Conservation (phyloP, 768 basidiomycete genomes). For the Tylopilus intermedius region DNA sequence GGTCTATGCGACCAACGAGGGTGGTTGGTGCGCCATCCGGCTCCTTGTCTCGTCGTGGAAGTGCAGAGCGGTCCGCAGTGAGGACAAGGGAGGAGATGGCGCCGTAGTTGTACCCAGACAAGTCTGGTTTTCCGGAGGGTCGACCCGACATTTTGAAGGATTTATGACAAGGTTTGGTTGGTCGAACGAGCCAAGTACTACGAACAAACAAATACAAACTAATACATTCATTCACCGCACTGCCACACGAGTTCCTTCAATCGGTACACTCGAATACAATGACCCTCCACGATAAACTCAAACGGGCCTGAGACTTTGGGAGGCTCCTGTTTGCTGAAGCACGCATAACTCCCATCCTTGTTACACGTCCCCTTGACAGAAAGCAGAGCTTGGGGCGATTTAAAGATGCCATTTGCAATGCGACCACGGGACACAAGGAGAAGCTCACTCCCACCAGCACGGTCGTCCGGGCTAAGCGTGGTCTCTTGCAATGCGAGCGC, state of each 20-base stretch:
- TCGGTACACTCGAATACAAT: background rate
- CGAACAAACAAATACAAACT: constrained; percentile 13
- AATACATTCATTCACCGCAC: background rate
- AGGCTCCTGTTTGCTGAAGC: background rate
- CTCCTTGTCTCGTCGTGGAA: constrained; percentile 88
- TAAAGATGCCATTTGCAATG: background rate
- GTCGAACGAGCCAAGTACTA: background rate
- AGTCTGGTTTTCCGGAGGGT: constrained; percentile 59
- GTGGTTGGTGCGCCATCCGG: constrained; percentile 95
- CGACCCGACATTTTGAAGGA: constrained; percentile 34
- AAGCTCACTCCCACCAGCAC: background rate
- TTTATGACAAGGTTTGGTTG: constrained; percentile 4
- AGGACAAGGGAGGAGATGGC: constrained; percentile 92
- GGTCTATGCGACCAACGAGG: constrained; percentile 85
- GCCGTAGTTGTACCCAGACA: constrained; percentile 92
- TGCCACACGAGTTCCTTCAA: background rate
- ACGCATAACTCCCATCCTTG: background rate
- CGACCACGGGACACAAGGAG: background rate
- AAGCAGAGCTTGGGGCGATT: background rate
- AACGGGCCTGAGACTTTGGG: background rate
- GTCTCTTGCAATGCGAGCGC: background rate
- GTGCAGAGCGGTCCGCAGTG: constrained; percentile 78
- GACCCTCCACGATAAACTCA: background rate
- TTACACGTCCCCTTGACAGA: background rate
- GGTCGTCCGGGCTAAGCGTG: background rate